Conservation (phyloP, 2,329 filamentous ascomycete genomes). For the Chrysosporium queenslandicum region DNA sequence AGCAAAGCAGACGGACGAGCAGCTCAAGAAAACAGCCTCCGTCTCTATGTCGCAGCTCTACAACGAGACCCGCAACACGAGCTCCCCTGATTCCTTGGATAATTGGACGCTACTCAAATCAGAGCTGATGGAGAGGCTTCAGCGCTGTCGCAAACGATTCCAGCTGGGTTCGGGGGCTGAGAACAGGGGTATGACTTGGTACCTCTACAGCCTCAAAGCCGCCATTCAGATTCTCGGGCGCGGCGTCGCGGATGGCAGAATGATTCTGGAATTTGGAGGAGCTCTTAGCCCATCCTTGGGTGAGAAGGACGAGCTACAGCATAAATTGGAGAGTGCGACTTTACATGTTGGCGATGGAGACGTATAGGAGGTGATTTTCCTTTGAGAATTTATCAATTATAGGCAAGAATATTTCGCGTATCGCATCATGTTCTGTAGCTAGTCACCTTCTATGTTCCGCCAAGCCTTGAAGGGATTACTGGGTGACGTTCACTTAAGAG, state of each 20-base stretch:
- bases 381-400: background rate
- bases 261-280: slow-evolving; percentile 9
- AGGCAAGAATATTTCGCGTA: background rate
- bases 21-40: background rate
- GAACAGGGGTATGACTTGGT: background rate
- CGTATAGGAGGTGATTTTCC: background rate
- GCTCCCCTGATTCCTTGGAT: background rate
- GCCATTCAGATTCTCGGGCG: background rate
- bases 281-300: slow-evolving; percentile 8
- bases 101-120: slow-evolving; percentile 8
- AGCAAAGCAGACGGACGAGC: background rate
- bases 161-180: background rate
- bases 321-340: background rate
- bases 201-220: slow-evolving; percentile 7
- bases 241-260: background rate
- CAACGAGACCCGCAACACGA: background rate
- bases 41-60: background rate
- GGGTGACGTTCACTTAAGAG: too few species aligned
- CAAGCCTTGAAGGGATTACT: too few species aligned
- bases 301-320: slow-evolving; percentile 12
- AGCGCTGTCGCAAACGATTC: background rate
- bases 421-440: too few species aligned
- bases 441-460: too few species aligned
- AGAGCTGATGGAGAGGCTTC: background rate
- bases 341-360: background rate